Percentiles rank a stretch among this genome's conserved stretches.
Conservation (phyloP, 345 rosid genomes). For the Raphanus raphanistrum region DNA sequence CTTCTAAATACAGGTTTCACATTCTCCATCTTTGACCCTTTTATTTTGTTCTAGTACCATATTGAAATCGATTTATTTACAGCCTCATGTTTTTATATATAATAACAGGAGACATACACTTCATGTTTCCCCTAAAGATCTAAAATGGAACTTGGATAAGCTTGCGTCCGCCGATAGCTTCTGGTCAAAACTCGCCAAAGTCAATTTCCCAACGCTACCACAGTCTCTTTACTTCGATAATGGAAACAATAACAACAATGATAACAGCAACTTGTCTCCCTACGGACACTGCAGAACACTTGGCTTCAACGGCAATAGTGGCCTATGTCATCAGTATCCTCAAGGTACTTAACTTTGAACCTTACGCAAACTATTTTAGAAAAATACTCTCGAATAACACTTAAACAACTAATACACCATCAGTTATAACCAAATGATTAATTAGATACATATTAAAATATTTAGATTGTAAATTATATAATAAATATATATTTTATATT, state of each 20-base stretch:
- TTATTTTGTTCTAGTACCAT: not conserved
- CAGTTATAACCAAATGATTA: no score
- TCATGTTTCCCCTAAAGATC: conserved; percentile 43
- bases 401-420: no score
- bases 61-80: not conserved
- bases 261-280: not conserved
- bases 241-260: conserved; percentile 2
- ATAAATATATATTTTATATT: no score
- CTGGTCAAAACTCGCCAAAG: conserved; percentile 36
- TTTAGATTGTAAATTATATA: no score
- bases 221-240: conserved; percentile 31
- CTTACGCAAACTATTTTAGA: not conserved
- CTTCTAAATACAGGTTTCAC: conserved; percentile 46
- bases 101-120: conserved; percentile 56
- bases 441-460: no score
- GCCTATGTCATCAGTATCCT: not conserved
- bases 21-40: not conserved
- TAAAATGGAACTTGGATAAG: conserved; percentile 52
- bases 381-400: no score
- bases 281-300: not conserved
- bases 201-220: conserved; percentile 40
- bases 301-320: not conserved
- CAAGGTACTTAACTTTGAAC: conserved; percentile 13
- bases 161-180: conserved; percentile 41
- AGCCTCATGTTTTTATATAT: not conserved